phyloP scores from a whole-genome alignment of 306 rosid species.

The Oemleria cerasiformis region DNA sequence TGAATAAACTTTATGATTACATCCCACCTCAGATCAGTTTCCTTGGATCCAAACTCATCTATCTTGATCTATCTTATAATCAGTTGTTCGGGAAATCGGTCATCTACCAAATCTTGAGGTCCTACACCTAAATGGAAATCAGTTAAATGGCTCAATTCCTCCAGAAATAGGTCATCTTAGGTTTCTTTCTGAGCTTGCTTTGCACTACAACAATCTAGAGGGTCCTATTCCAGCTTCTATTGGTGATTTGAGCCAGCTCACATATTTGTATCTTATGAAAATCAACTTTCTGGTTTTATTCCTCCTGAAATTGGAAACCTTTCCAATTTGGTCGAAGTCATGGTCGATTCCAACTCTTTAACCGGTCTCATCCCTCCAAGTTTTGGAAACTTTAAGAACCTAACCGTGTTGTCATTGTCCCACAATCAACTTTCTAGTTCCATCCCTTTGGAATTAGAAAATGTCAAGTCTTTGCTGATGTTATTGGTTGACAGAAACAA shows the following conservation, averaged over 20 bases:
- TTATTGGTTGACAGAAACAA: too few species aligned
- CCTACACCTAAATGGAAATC: background rate
- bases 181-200: slow-evolving; percentile 12
- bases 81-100: slow-evolving; percentile 16
- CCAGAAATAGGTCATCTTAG: background rate
- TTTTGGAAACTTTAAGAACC: background rate
- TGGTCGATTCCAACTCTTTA: background rate
- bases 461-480: too few species aligned
- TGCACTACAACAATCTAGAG: background rate
- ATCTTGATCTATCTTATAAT: slow-evolving; percentile 25
- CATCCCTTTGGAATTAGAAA: too few species aligned
- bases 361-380: slow-evolving; percentile 6
- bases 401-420: background rate
- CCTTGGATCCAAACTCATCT: too few species aligned
- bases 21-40: too few species aligned
- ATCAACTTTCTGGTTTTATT: background rate
- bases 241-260: background rate
- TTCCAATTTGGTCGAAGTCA: slow-evolving; percentile 12
- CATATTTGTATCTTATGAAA: background rate
- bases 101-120: background rate
- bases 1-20: too few species aligned
- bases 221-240: background rate
- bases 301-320: slow-evolving; percentile 19
- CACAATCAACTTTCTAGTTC: background rate
- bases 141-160: slow-evolving; percentile 3